phyloP scores from a whole-genome alignment of 192 early-diverging fungal species.

The Rhizophagus sp. region DNA sequence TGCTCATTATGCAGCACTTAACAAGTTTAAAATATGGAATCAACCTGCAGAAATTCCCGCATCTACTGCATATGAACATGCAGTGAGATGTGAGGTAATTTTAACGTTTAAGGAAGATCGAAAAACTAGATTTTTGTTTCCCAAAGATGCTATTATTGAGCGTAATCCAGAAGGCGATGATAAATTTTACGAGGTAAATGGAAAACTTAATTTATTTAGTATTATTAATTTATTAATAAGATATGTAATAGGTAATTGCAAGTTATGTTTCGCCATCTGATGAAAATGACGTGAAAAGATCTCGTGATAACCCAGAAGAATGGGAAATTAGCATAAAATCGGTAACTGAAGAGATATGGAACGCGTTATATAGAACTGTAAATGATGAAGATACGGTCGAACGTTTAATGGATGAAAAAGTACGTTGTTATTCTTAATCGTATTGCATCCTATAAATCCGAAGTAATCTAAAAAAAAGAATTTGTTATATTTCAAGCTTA shows the following conservation, averaged over 20 bases:
- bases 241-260: not conserved
- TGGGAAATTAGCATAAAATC: not conserved
- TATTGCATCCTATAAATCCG: not conserved
- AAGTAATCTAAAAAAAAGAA: not conserved
- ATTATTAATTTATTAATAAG: not conserved
- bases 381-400: constrained; percentile 16
- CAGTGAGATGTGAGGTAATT: constrained; percentile 43
- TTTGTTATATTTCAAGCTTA: not conserved
- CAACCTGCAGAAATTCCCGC: not conserved
- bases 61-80: constrained; percentile 10
- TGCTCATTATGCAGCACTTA: not conserved
- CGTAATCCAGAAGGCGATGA: not conserved
- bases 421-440: not conserved
- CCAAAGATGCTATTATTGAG: constrained; percentile 56
- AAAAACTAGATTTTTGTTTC: constrained; percentile 51
- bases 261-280: constrained; percentile 6
- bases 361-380: constrained; percentile 22
- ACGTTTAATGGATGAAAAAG: constrained; percentile 21
- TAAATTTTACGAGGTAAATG: not conserved
- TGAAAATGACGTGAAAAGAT: not conserved
- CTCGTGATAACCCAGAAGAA: not conserved
- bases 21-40: not conserved
- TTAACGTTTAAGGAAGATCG: constrained; percentile 61
- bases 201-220: not conserved
- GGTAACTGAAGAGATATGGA: constrained; percentile 14